Base-by-base conservation (phyloP, 2,329 filamentous ascomycete species). In the Cercospora sesami region DNA sequence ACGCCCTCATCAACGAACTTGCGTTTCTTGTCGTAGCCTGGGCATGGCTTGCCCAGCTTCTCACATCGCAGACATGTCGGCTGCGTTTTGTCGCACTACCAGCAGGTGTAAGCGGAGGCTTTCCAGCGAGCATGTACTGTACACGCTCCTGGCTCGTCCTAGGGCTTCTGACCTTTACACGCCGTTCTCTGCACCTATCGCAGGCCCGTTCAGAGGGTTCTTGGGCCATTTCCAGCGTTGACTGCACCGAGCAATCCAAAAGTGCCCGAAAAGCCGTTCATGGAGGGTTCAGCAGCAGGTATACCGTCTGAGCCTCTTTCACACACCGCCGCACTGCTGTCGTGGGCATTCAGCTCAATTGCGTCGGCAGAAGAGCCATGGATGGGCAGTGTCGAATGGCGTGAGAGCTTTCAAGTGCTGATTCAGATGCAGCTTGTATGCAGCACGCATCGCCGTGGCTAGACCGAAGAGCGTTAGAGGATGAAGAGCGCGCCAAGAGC, bases 1-100 rank as follows among this genome's bases (percentile, higher is more conserved):
- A 76, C 73, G 23, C 75, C 75, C 68, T 78, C 76, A 64, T 78
- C 76, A 30, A 78, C 76, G 58, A 78, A 78, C 68, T 78, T 78
- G 28, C 76, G 73, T 59, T 77, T 78, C 74, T 77, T 78, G 71
- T 77, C 76, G 64, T 78, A 78, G 23, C 76, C 76, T 10, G 76
- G 76, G 66, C 76, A 78, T 68, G 75, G 74, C 68, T 77, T 77
- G 61, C 75, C 75, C 8, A 78, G 71, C 70, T 78, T 78, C 69
- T 77, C 75, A 69, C 76, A 78, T 26, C 76, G 73, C 16, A 72
- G 67, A 68, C 76, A 78, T 51, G 73, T 67, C 23, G 76, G 76
- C 51, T 74, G 72, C 23, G 71, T 70, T 65, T 78, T 78, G 67
- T 78, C 76, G 64, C 75, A 77, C 75, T 76, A 61, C 3, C 31